Evolutionary conservation across 2,329 filamentous ascomycete genomes (phyloP), one percentile per base, ranked within the genome.

Genomic region (Dothideomycetes sp.): DNA sequence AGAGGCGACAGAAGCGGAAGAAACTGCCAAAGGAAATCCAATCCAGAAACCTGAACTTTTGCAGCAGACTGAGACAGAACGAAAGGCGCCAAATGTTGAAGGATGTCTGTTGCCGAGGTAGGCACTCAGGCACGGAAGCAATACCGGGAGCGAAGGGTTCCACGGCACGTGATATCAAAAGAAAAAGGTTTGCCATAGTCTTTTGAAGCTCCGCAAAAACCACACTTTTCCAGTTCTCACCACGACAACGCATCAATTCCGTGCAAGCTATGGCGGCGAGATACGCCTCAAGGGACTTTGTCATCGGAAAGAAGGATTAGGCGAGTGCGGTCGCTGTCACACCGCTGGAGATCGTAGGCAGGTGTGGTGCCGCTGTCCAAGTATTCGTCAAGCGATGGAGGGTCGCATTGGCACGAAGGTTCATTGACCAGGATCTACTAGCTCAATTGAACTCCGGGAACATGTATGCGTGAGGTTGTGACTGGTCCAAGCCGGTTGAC

Each of bases 291-390:
- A 62, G 60, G 56, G 49, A 63, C n/a, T 59, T 61, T 59, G 58
- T 49, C 49, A 51, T 51, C 46, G 47, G 51, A 51, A 53, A 61
- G 57, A 54, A 53, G 57, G 53, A 62, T 62, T 61, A 64, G 60
- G 62, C 59, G 58, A 61, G 62, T 24, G 51, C 57, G 45, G 55
- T 18, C 30, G 24, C 58, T 63, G 64, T 65, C 64, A 69, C 64
- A 59, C 62, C 48, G 46, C 46, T 44, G 51, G 41, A 50, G 54
- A 54, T 53, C 53, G 43, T 40, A 40, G 38, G 34, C 34, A 43
- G 29, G 27, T 17, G 33, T 38, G 41, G 33, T 43, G 19, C 16
- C 34, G 33, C 13, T 23, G 18, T 19, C 28, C 41, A 36, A 22
- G 8, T 24, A 22, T 19, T 17, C 12, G 18, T 11, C 40, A 37